Percentiles rank a stretch among this genome's conserved stretches.
Conservation (phyloP, 2,329 filamentous ascomycete species). For the Verticillium longisporum region DNA sequence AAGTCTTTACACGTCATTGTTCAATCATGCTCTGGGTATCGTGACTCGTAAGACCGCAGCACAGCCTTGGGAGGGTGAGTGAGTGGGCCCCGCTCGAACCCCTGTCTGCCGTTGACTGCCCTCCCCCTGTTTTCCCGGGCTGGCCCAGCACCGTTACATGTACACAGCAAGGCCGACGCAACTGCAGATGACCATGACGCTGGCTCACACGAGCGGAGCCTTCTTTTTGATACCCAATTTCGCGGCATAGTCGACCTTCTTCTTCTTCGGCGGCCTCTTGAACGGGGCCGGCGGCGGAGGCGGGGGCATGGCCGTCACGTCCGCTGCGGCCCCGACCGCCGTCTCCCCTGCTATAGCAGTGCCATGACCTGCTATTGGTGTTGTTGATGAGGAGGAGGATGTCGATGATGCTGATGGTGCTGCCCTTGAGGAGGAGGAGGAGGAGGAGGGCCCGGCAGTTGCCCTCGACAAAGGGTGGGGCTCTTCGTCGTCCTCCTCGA, state of each 20-base stretch:
- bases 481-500: not conserved
- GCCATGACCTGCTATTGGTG: no score
- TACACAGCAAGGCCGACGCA: no score
- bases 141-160: no score
- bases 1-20: not conserved
- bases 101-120: no score
- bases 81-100: no score
- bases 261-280: conserved; percentile 64
- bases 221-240: conserved; percentile 86
- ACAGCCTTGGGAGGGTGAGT: not conserved
- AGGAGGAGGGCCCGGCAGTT: conserved; percentile 2
- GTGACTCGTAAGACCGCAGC: not conserved
- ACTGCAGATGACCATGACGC: not conserved
- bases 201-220: conserved; percentile 43
- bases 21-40: not conserved
- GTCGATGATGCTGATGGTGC: no score
- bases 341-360: conserved; percentile 13
- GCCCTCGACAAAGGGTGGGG: not conserved
- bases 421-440: conserved; percentile 4
- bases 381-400: conserved; percentile 4
- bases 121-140: no score
- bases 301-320: conserved; percentile 21
- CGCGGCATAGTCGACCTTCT: conserved; percentile 76
- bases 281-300: conserved; percentile 55
- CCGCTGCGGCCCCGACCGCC: conserved; percentile 13